Evolutionary conservation across 768 basidiomycete genomes (phyloP).

Genomic region (Tricholoma sp.): DNA sequence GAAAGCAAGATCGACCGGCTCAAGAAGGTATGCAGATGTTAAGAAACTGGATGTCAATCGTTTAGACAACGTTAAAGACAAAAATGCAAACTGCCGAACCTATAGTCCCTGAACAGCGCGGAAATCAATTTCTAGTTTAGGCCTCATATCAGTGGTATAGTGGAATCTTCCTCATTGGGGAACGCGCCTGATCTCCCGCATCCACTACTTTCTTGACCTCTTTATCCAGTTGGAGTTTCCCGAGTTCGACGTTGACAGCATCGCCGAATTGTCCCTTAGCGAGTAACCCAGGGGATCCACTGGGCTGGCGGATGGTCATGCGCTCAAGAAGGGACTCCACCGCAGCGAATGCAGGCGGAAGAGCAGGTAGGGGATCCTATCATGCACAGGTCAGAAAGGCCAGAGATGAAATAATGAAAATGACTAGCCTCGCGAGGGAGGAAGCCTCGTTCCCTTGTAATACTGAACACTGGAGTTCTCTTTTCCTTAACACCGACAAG

Average conservation of each 20-base stretch:
- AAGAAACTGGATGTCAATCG: conserved; percentile 22
- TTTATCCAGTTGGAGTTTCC: conserved; percentile 14
- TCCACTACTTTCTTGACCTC: conserved; percentile 16
- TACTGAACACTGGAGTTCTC: background rate
- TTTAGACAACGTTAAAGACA: background rate
- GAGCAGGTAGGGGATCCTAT: conserved; percentile 19
- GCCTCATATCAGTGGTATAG: background rate
- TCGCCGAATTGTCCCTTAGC: conserved; percentile 21
- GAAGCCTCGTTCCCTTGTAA: conserved; percentile 1
- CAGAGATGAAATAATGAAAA: background rate
- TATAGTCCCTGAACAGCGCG: background rate
- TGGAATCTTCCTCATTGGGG: background rate
- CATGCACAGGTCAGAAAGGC: background rate
- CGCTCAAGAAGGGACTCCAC: conserved; percentile 23
- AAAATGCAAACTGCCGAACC: background rate
- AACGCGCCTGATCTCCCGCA: conserved; percentile 10
- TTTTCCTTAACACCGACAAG: conserved; percentile 1
- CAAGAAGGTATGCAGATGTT: conserved; percentile 25
- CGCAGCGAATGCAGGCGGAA: conserved; percentile 19
- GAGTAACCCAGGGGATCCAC: conserved; percentile 25
- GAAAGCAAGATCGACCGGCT: conserved; percentile 23
- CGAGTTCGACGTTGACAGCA: conserved; percentile 20
- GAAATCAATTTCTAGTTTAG: background rate
- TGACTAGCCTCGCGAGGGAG: background rate
- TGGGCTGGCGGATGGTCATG: conserved; percentile 24